Percentiles rank a stretch among this genome's conserved stretches.
These are phyloP conservation scores for Cerrena zonata DNA, from an alignment of 1,284 basidiomycete species.

Conservation along the genomic window DNA sequence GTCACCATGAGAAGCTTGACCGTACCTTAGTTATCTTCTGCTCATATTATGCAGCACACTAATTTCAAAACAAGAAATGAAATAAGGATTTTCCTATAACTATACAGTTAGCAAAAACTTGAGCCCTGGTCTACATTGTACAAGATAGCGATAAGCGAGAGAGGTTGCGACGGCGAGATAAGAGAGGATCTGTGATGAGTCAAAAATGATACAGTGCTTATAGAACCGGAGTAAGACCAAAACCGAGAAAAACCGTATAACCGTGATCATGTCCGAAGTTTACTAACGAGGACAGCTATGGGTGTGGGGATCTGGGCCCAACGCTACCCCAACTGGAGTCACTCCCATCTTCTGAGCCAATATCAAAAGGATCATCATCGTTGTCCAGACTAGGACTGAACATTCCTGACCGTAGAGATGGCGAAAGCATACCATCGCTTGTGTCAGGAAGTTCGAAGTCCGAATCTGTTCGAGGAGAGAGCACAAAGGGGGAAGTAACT, in stretches of 20 bases:
- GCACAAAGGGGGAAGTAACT: slow-evolving; percentile 4
- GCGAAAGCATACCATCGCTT: slow-evolving; percentile 16
- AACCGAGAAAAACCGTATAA: neutral
- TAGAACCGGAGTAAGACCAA: neutral
- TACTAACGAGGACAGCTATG: neutral
- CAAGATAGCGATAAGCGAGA: neutral
- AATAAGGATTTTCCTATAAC: neutral
- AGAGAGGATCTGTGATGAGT: neutral
- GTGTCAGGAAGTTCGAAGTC: slow-evolving; percentile 16
- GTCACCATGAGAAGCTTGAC: too few relatives aligned
- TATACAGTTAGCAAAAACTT: neutral
- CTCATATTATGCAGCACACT: too few relatives aligned
- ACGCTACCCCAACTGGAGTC: slow-evolving; percentile 24
- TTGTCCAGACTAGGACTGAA: slow-evolving; percentile 18
- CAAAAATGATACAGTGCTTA: neutral
- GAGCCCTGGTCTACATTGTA: neutral
- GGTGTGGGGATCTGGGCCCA: slow-evolving; percentile 22
- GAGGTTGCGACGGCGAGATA: neutral
- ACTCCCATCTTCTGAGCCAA: slow-evolving; percentile 11
- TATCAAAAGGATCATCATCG: slow-evolving; percentile 22
- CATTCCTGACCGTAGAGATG: slow-evolving; percentile 26
- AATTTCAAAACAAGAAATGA: too few relatives aligned
- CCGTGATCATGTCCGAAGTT: too few relatives aligned
- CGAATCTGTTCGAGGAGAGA: slow-evolving; percentile 13
- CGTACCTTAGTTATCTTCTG: too few relatives aligned